Percentiles rank a stretch among this genome's conserved stretches.
These are phyloP conservation scores for Herpetomonas muscarum DNA, from an alignment of 208 protist species.

Conservation along the genomic window DNA sequence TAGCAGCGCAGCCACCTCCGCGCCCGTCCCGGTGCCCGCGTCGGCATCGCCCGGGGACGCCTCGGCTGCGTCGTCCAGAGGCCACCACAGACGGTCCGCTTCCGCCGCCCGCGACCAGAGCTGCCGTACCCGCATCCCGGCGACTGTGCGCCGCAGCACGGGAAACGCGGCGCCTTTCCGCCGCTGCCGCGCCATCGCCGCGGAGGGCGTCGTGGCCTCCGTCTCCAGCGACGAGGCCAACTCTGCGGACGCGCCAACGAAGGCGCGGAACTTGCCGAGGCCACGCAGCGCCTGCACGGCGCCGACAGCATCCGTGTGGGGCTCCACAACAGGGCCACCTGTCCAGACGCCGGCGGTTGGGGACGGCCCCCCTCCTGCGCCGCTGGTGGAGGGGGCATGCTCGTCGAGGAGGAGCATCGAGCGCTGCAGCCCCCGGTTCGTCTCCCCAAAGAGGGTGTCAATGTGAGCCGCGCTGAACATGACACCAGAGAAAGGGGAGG, in stretches of 20 bases:
- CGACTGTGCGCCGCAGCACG: constrained; percentile 37
- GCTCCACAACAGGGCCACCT: constrained; percentile 5
- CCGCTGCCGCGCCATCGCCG: constrained; percentile 32
- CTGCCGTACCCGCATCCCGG: constrained; percentile 9
- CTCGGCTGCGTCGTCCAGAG: neutral
- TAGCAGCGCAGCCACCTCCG: neutral
- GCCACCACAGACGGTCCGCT: constrained; percentile 18
- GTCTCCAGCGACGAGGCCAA: constrained; percentile 26
- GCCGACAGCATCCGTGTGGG: neutral
- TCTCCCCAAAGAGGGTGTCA: constrained; percentile 25
- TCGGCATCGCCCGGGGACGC: constrained; percentile 3
- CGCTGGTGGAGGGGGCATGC: neutral
- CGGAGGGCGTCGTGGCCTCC: constrained; percentile 29
- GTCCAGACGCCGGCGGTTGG: neutral
- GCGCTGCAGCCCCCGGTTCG: constrained; percentile 11
- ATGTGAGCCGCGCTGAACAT: neutral
- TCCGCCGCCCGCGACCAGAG: constrained; percentile 2
- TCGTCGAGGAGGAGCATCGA: constrained; percentile 11
- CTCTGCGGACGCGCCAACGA: constrained; percentile 32
- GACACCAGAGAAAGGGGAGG: constrained; percentile 8
- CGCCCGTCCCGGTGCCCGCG: neutral
- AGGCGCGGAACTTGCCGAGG: constrained; percentile 30
- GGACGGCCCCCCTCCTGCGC: neutral
- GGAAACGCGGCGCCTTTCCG: constrained; percentile 28
- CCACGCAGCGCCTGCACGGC: constrained; percentile 16